phyloP scores from a whole-genome alignment of 805 yeast species.

The Saccharomycopsis fibuligera region DNA sequence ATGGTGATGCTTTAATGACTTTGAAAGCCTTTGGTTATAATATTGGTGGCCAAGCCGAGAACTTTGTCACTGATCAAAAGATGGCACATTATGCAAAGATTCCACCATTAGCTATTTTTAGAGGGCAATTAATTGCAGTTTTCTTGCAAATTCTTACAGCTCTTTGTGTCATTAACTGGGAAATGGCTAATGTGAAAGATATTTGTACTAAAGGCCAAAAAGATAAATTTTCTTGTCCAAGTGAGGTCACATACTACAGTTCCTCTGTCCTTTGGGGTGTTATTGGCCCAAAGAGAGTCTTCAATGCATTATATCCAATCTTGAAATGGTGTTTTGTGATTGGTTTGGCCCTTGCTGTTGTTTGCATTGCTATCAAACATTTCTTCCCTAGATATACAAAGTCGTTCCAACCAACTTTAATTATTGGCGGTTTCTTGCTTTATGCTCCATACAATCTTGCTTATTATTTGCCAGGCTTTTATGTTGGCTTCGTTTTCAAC shows the following conservation, averaged over 20 bases:
- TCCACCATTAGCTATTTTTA: slow-evolving; percentile 53
- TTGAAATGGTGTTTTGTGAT: slow-evolving; percentile 59
- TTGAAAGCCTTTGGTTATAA: slow-evolving; percentile 50
- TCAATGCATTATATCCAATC: slow-evolving; percentile 52
- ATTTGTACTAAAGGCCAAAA: slow-evolving; percentile 32
- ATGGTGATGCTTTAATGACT: slow-evolving; percentile 47
- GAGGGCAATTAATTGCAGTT: slow-evolving; percentile 35
- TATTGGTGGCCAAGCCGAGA: slow-evolving; percentile 59
- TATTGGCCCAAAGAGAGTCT: slow-evolving; percentile 50
- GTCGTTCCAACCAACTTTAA: slow-evolving; percentile 45
- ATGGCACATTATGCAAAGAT: slow-evolving; percentile 52
- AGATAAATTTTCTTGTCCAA: slow-evolving; percentile 37
- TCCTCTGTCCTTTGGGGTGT: slow-evolving; percentile 51
- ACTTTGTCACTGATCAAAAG: slow-evolving; percentile 50
- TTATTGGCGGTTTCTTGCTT: slow-evolving; percentile 44
- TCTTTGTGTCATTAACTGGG: slow-evolving; percentile 33
- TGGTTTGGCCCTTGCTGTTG: slow-evolving; percentile 37
- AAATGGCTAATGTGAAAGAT: slow-evolving; percentile 29
- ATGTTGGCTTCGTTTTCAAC: slow-evolving; percentile 38
- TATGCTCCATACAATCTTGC: slow-evolving; percentile 48
- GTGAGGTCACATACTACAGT: slow-evolving; percentile 38
- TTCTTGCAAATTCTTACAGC: slow-evolving; percentile 28
- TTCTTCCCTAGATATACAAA: slow-evolving; percentile 25
- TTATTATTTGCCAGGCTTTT: slow-evolving; percentile 29
- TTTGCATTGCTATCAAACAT: slow-evolving; percentile 28